Conservation (phyloP, 2,329 filamentous ascomycete genomes). For the Cercospora beticola region DNA sequence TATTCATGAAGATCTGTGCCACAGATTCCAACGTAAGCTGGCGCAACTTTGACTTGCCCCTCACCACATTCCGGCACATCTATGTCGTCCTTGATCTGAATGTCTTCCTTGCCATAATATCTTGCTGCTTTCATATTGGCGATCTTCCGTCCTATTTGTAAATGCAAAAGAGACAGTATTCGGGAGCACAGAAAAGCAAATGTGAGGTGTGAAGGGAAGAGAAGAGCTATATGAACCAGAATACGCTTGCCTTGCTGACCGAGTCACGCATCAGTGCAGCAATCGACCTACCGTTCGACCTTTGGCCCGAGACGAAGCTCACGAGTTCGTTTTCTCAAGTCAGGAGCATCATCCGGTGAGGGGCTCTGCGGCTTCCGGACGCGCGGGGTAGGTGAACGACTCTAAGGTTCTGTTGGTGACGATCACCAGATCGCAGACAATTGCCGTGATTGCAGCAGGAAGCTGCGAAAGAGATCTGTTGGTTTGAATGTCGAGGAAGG, state of each 20-base stretch:
- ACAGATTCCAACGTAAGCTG: constrained; percentile 54
- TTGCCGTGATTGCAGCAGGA: not conserved
- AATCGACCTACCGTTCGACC: constrained; percentile 1
- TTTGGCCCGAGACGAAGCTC: constrained; percentile 17
- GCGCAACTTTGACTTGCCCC: constrained; percentile 52
- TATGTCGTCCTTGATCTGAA: constrained; percentile 54
- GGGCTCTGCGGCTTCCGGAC: constrained; percentile 1
- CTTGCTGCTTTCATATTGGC: constrained; percentile 53
- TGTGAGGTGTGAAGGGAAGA: not conserved
- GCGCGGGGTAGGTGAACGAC: not conserved
- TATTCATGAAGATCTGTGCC: constrained; percentile 40
- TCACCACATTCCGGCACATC: constrained; percentile 49
- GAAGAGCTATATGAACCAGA: constrained; percentile 1
- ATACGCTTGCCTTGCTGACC: not conserved
- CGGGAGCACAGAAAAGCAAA: not conserved
- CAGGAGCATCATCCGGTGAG: constrained; percentile 14
- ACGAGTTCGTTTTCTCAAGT: constrained; percentile 10
- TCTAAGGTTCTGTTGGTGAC: not conserved
- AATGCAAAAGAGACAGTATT: not conserved
- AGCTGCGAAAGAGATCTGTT: not conserved
- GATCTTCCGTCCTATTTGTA: not conserved
- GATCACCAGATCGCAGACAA: not conserved
- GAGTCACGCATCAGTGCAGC: not conserved
- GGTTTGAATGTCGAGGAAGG: not conserved
- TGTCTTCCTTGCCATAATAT: constrained; percentile 57